Evolutionary conservation across 1,284 basidiomycete species (phyloP), one percentile per base, ranked within the genome.

Genomic region (Rhodofomes roseus): DNA sequence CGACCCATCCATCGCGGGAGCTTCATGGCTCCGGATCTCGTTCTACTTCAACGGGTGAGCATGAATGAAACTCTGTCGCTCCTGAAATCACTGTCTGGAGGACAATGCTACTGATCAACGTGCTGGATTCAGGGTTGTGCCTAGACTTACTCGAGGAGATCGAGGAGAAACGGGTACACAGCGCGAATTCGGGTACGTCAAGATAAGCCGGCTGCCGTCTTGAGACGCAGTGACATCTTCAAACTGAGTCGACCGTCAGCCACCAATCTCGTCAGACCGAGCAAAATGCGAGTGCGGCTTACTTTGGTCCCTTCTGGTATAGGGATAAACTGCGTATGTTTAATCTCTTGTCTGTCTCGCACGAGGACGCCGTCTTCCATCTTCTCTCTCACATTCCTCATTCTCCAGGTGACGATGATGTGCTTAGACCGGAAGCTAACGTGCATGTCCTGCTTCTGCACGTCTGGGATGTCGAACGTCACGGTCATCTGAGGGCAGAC

Each of bases 371-470:
- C 83, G 25, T 78, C 77, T 62, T 89, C 87, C 64, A 81, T 78
- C 73, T 77, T 80, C 70, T 90, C 87, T 9, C 77, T 73, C 44
- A 82, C 76, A 63, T 81, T 82, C 56, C 81, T 76, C 7, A 76
- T 79, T 59, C 81, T 77, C 87, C 89, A 90, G n/a, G 81, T 85
- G 41, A 90, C 76, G 29, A 87, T 76, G n/a, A 90, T 73, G 37
- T 82, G 74, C 63, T 80, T 82, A 55, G 79, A 77, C 58, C 86
- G 85, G 65, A 82, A 90, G 68, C 82, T 87, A 66, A 90, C 84
- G 63, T 90, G 87, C 59, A 89, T 82, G 60, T 90, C 84, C 60
- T 88, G 79, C 69, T 89, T 90, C 66, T 78, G 78, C 54, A 89
- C 81, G 34, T 86, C 85, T 2, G 79, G 79, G 66, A 90, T 74